Percentiles rank a stretch among this genome's conserved stretches.
phyloP scores from a whole-genome alignment of 176 grass and related monocot species.

The Ampelocalamus luodianensis region DNA sequence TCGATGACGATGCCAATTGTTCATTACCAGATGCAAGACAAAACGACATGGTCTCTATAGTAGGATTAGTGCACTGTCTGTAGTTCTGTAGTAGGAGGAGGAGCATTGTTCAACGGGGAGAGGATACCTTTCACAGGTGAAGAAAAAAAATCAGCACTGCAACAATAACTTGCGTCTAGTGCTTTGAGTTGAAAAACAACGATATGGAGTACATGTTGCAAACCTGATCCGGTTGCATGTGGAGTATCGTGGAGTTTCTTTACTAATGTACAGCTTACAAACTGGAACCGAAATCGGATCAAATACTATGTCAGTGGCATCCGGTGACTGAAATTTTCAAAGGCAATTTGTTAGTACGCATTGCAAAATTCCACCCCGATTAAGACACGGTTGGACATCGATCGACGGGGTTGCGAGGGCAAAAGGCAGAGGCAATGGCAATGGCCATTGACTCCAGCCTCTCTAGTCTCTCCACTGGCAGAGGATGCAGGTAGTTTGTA shows the following conservation, averaged over 20 bases:
- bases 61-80: background rate
- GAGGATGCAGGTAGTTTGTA: conserved; percentile 3
- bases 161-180: background rate
- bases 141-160: background rate
- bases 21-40: too few species aligned
- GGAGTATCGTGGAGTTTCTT: background rate
- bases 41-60: too few species aligned
- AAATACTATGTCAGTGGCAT: background rate
- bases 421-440: background rate
- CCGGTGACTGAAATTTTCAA: background rate
- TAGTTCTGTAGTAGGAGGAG: background rate
- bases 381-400: conserved; percentile 1
- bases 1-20: too few species aligned
- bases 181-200: background rate
- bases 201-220: too few species aligned
- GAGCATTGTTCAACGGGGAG: background rate
- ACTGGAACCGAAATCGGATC: background rate
- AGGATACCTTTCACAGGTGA: background rate
- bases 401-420: background rate
- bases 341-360: background rate
- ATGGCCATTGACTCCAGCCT: conserved; percentile 23
- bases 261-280: background rate
- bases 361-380: background rate
- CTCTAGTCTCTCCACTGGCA: background rate
- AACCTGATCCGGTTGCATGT: background rate